Conservation (phyloP, 352 stramenopile genomes). For the Elongisporangium anandrum region DNA sequence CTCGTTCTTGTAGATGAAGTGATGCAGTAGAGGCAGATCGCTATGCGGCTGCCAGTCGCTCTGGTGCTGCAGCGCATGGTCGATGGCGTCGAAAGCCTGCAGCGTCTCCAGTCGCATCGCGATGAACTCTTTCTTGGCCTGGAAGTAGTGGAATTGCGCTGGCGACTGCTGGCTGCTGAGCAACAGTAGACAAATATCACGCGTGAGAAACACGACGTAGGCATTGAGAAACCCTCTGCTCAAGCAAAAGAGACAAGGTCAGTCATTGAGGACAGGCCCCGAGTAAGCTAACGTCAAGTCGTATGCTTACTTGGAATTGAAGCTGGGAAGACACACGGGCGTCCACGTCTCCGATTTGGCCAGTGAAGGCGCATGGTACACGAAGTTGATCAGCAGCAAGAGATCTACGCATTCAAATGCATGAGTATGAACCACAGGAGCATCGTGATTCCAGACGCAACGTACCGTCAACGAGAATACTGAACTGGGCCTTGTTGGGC, state of each 20-base stretch:
- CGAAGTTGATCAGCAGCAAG: constrained; percentile 60
- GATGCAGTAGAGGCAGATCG: constrained; percentile 50
- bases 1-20: constrained; percentile 75
- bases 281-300: constrained; percentile 3
- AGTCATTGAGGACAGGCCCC: neutral
- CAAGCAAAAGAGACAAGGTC: neutral
- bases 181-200: constrained; percentile 52
- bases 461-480: constrained; percentile 53
- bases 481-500: constrained; percentile 60
- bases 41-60: constrained; percentile 42
- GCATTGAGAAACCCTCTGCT: constrained; percentile 65
- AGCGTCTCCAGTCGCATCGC: constrained; percentile 29
- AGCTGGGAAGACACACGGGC: constrained; percentile 57
- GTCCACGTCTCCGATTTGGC: constrained; percentile 66
- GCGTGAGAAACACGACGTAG: constrained; percentile 64
- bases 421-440: neutral
- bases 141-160: constrained; percentile 65
- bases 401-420: constrained; percentile 31
- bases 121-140: constrained; percentile 51
- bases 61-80: constrained; percentile 22
- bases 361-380: constrained; percentile 67
- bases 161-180: constrained; percentile 67
- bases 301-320: constrained; percentile 46
- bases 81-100: constrained; percentile 35
- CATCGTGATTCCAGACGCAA: neutral